Conservation (phyloP, 192 early-diverging fungal genomes). For the Backusella mclennaniae region DNA sequence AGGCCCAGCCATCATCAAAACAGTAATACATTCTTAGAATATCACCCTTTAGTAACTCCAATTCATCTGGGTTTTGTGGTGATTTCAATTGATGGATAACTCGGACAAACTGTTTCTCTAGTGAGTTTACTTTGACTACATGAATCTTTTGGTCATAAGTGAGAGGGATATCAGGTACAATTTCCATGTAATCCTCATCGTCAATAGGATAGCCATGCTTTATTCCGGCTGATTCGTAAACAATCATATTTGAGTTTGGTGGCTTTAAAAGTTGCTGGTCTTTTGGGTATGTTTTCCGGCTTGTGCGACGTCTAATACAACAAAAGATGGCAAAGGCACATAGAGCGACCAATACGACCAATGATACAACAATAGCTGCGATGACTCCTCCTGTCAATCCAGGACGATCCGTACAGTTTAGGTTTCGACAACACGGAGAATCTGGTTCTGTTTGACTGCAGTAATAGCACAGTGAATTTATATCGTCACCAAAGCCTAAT, state of each 20-base stretch:
- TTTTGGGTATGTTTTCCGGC: neutral
- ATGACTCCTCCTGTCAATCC: neutral
- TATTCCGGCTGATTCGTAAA: neutral
- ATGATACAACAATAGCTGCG: neutral
- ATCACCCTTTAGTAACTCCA: constrained; percentile 20
- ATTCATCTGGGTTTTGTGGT: constrained; percentile 23
- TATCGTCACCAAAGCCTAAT: constrained; percentile 24
- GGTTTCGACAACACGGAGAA: constrained; percentile 6
- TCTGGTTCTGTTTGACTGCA: constrained; percentile 11
- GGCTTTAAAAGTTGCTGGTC: neutral
- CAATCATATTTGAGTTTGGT: neutral
- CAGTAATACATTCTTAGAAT: constrained; percentile 22
- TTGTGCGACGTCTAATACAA: neutral
- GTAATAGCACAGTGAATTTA: constrained; percentile 18
- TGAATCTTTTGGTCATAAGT: neutral
- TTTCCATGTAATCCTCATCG: constrained; percentile 4
- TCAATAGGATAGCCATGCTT: neutral
- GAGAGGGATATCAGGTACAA: neutral
- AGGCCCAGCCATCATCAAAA: constrained; percentile 34
- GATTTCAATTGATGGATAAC: constrained; percentile 5
- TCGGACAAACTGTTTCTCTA: constrained; percentile 8
- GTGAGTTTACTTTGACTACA: neutral
- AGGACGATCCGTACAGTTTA: constrained; percentile 5
- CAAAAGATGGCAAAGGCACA: neutral
- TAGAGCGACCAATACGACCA: neutral